Evolutionary conservation across 306 rosid genomes (phyloP).

Genomic region (Casuarina cunninghamiana): DNA sequence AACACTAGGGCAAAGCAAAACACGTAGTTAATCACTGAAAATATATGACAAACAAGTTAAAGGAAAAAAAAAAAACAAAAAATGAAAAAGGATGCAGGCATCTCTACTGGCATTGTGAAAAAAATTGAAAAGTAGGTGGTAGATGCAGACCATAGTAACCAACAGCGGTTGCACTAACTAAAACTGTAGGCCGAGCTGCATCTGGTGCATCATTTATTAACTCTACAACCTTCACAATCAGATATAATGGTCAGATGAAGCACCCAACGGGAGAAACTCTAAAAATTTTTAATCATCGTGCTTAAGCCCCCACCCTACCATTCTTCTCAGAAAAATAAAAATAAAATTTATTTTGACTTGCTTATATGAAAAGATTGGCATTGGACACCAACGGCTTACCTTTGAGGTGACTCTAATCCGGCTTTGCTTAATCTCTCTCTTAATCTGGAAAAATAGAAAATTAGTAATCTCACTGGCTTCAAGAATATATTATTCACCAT

Average conservation of each 20-base stretch:
- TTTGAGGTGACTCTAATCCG: conserved; percentile 87
- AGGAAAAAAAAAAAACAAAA: background rate
- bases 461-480: conserved; percentile 15
- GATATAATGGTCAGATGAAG: conserved; percentile 45
- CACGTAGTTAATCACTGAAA: conserved; percentile 6
- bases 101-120: background rate
- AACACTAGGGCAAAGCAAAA: conserved; percentile 4
- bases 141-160: conserved; percentile 85
- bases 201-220: conserved; percentile 72
- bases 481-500: background rate
- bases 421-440: conserved; percentile 91
- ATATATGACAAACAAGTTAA: conserved; percentile 11
- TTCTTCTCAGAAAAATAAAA: background rate
- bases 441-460: conserved; percentile 54
- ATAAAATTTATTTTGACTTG: conserved; percentile 1
- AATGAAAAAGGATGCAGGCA: background rate
- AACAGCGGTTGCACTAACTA: conserved; percentile 93
- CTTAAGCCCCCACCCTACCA: background rate
- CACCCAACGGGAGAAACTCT: conserved; percentile 16
- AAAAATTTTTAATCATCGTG: background rate
- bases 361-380: background rate
- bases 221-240: conserved; percentile 71
- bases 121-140: conserved; percentile 21
- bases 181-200: conserved; percentile 69
- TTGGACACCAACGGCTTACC: conserved; percentile 42